Conservation (phyloP, 2,329 filamentous ascomycete genomes). For the Gnomoniopsis sp. region DNA sequence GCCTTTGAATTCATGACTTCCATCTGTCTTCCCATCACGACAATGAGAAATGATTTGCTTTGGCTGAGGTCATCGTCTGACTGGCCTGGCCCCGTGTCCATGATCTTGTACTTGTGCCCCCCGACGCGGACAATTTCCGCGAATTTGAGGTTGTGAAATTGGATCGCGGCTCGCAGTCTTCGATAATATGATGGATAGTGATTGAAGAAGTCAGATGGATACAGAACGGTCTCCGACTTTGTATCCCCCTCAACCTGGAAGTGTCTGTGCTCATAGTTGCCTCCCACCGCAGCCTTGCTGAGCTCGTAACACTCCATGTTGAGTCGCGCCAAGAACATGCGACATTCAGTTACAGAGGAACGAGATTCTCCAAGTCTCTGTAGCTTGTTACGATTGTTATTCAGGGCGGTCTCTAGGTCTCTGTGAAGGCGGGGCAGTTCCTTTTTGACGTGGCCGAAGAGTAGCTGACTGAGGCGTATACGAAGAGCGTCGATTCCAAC, state of each 20-base stretch:
- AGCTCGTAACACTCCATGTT: conserved; percentile 3
- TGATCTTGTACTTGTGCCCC: background rate
- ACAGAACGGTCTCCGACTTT: too few species aligned
- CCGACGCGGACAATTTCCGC: background rate
- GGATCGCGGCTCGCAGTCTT: background rate
- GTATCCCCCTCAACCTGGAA: background rate
- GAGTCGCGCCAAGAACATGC: background rate
- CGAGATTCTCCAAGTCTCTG: background rate
- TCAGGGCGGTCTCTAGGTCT: background rate
- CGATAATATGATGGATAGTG: too few species aligned
- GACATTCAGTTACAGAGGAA: background rate
- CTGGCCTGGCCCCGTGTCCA: background rate
- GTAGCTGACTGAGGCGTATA: background rate
- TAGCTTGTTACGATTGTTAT: background rate
- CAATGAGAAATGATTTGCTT: background rate
- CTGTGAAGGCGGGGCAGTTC: background rate
- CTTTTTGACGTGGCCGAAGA: conserved; percentile 3
- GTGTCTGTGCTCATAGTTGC: background rate
- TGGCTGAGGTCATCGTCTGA: background rate
- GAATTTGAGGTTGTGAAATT: background rate
- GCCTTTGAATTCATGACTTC: too few species aligned
- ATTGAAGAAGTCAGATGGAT: too few species aligned
- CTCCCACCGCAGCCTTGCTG: background rate
- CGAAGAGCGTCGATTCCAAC: background rate
- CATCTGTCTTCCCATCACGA: too few species aligned